Base-by-base conservation (phyloP, 148 eudicot species). In the Chenopodium berlandieri region DNA sequence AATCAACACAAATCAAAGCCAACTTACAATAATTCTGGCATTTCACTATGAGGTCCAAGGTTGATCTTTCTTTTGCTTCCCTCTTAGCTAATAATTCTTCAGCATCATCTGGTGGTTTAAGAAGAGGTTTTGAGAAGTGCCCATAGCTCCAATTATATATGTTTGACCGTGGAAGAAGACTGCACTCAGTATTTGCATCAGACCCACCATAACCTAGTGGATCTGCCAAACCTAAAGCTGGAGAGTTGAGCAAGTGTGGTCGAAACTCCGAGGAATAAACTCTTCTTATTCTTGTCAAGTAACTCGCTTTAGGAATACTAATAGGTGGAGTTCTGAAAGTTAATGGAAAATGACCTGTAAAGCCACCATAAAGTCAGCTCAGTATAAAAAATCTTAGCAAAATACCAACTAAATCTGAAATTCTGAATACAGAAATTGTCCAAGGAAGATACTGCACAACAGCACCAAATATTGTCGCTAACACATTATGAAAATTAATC, bases 71-170 rank as follows among this genome's bases (percentile, higher is more conserved):
- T 63, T 89, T 91, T 77, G 91, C 90, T 75, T 91, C 99, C 83
- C 98, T 85, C 85, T 89, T 94, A 34, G 89, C 86, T 48, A 85
- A 79, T 66, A 91, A 66, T 82, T 94, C 98, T 77, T 91, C 98
- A 86, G 88, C 86, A 74, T 92, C 99, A 82, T 96, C 97, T 67
- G 91, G 75, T 69, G 92, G 88, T n/a, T 92, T 91, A 75, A 92
- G 97, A 80, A 92, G 93, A 70, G 97, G 98, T 89, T 92, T 96
- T 72, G 98, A 92, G 71, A 96, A 96, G 89, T 92, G 94, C 81
- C 94, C 94, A 75, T 97, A 94, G 75, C 99, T 92, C 99, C 99
- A 96, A 62, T 88, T 92, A 86, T 96, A 96, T 83, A 95, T 93
- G 71, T 93, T 95, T 58, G 97, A 91, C 69, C 92, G 94, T 0